Conservation (phyloP, 2,329 filamentous ascomycete genomes). For the Ophiocordyceps sinensis region DNA sequence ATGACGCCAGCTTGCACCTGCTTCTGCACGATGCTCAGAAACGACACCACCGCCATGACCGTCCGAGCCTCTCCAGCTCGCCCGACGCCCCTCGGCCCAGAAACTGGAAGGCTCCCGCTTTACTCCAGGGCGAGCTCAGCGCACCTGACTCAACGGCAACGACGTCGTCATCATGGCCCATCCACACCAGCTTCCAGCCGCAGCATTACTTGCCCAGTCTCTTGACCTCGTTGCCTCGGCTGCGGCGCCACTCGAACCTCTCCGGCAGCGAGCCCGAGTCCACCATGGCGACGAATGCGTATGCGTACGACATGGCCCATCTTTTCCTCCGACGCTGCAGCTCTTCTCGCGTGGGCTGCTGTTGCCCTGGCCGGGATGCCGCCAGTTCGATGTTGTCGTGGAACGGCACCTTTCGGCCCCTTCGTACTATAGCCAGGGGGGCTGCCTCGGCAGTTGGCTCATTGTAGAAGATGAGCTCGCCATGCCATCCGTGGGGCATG, state of each 20-base stretch:
- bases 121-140: constrained; percentile 5
- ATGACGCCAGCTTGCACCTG: too few relatives aligned
- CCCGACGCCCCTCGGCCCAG: constrained; percentile 23
- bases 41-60: constrained; percentile 25
- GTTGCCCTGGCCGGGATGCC: constrained; percentile 1
- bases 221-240: constrained; percentile 18
- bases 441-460: constrained; percentile 2
- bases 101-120: constrained; percentile 23
- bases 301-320: constrained; percentile 4
- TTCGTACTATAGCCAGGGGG: constrained; percentile 2
- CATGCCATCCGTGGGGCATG: constrained; percentile 3
- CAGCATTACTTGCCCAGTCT: constrained; percentile 13
- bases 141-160: constrained; percentile 22
- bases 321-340: constrained; percentile 2
- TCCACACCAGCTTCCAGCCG: constrained; percentile 24
- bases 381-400: constrained; percentile 6
- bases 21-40: constrained; percentile 5
- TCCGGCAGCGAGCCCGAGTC: constrained; percentile 13
- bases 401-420: constrained; percentile 1
- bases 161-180: constrained; percentile 21
- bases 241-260: constrained; percentile 28
- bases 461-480: constrained; percentile 5
- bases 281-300: constrained; percentile 18
- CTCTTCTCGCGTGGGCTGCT: constrained; percentile 2
- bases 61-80: constrained; percentile 24